Conservation (phyloP, 129 eudicot genomes). For the Lonicera japonica region DNA sequence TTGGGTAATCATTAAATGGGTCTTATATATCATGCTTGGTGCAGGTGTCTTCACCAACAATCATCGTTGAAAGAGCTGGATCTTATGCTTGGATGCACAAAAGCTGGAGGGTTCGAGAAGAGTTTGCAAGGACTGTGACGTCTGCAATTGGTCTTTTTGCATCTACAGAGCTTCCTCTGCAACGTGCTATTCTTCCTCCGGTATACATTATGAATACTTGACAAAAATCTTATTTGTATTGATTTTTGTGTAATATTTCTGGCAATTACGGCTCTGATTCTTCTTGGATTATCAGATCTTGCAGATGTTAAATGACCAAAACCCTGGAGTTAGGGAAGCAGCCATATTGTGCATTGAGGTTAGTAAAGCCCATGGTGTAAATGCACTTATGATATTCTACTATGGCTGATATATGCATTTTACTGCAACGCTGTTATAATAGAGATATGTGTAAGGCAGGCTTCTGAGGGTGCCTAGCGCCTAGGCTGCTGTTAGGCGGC, state of each 20-base stretch:
- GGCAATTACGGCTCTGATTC: not conserved
- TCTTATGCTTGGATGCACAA: slow-evolving; percentile 92
- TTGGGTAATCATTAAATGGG: not conserved
- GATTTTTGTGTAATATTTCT: not conserved
- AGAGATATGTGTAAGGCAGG: too few species aligned
- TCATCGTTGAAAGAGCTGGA: slow-evolving; percentile 97
- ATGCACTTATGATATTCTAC: not conserved
- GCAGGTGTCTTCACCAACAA: slow-evolving; percentile 97
- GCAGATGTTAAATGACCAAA: slow-evolving; percentile 88
- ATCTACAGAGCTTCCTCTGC: slow-evolving; percentile 92
- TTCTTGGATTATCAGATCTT: slow-evolving; percentile 51
- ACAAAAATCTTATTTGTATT: not conserved
- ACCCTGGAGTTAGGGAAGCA: slow-evolving; percentile 91
- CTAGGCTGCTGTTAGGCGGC: too few species aligned
- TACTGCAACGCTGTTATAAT: not conserved
- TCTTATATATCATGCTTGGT: slow-evolving; percentile 2
- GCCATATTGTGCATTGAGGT: slow-evolving; percentile 94
- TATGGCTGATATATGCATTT: not conserved
- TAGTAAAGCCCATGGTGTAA: slow-evolving; percentile 10
- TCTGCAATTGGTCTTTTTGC: slow-evolving; percentile 92
- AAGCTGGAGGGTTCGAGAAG: slow-evolving; percentile 99
- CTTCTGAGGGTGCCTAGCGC: too few species aligned
- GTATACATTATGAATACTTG: slow-evolving; percentile 19
- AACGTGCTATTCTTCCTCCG: slow-evolving; percentile 93
- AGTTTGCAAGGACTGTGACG: slow-evolving; percentile 90